phyloP scores from a whole-genome alignment of 1,284 basidiomycete genomes.

The Cryptococcus sp. region DNA sequence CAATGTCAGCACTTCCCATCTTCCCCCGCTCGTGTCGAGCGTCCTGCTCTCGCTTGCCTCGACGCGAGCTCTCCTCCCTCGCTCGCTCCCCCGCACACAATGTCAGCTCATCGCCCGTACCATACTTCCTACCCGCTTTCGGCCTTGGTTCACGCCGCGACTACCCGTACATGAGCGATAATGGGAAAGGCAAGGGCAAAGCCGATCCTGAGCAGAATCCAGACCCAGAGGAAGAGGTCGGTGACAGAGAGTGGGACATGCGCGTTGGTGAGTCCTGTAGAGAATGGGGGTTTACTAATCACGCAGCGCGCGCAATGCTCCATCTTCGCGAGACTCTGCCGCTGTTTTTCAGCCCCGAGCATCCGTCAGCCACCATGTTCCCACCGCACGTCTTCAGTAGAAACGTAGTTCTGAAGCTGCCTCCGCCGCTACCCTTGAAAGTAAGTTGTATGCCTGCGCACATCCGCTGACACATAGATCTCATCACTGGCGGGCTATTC shows the following conservation, averaged over 20 bases:
- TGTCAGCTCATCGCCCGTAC: constrained; percentile 14
- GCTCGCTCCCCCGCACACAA: constrained; percentile 12
- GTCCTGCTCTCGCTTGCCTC: constrained; percentile 23
- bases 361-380: constrained; percentile 36
- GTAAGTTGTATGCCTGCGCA: constrained; percentile 22
- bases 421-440: constrained; percentile 47
- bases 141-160: neutral
- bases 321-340: constrained; percentile 53
- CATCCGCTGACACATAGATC: constrained; percentile 25
- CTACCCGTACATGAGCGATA: neutral
- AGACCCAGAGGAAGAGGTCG: constrained; percentile 41
- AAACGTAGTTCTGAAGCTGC: constrained; percentile 45
- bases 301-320: constrained; percentile 45
- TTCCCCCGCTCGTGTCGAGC: constrained; percentile 19
- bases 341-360: constrained; percentile 40
- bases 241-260: constrained; percentile 52
- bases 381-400: constrained; percentile 49
- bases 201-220: constrained; percentile 7
- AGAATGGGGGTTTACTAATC: neutral
- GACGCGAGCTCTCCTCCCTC: constrained; percentile 3
- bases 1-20: constrained; percentile 12
- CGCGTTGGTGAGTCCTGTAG: constrained; percentile 41
- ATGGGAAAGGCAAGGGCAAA: constrained; percentile 27
- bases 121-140: constrained; percentile 36
- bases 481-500: constrained; percentile 45